Conservation (phyloP, 1,284 basidiomycete species). For the Apiotrichum gracile region DNA sequence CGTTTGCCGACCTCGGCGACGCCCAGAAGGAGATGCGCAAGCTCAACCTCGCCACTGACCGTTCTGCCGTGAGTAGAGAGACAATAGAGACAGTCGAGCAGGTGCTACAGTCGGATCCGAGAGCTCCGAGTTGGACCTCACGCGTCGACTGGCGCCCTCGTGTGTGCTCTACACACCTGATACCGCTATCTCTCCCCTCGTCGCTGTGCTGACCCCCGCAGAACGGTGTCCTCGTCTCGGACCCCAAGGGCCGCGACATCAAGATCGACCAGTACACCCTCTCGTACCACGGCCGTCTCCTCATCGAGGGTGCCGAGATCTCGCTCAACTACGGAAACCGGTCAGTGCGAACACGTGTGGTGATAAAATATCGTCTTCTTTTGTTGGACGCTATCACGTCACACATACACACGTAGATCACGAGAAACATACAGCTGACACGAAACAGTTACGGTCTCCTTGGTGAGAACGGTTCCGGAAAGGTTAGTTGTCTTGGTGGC, state of each 20-base stretch:
- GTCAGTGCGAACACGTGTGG: slow-evolving; percentile 41
- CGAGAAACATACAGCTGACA: neutral
- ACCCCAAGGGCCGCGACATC: slow-evolving; percentile 87
- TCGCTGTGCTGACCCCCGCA: slow-evolving; percentile 4
- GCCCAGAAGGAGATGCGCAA: slow-evolving; percentile 68
- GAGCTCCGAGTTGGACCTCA: too few relatives aligned
- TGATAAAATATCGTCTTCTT: too few relatives aligned
- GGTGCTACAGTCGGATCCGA: too few relatives aligned
- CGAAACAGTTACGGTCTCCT: slow-evolving; percentile 68
- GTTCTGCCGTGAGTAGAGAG: slow-evolving; percentile 52
- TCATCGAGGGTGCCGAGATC: slow-evolving; percentile 84
- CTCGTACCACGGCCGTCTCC: slow-evolving; percentile 91
- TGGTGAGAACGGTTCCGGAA: slow-evolving; percentile 96
- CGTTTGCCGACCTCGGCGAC: slow-evolving; percentile 54
- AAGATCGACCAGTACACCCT: slow-evolving; percentile 95
- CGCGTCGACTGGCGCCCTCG: too few relatives aligned
- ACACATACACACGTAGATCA: too few relatives aligned
- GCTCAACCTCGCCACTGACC: slow-evolving; percentile 77
- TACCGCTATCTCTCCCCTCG: neutral
- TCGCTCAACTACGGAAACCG: slow-evolving; percentile 95
- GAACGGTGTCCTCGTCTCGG: slow-evolving; percentile 86
- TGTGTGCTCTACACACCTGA: too few relatives aligned
- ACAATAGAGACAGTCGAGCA: too few relatives aligned
- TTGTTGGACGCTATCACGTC: too few relatives aligned
- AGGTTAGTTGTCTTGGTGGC: slow-evolving; percentile 39